Conservation (phyloP, 306 rosid genomes). For the Carpinus viminea region DNA sequence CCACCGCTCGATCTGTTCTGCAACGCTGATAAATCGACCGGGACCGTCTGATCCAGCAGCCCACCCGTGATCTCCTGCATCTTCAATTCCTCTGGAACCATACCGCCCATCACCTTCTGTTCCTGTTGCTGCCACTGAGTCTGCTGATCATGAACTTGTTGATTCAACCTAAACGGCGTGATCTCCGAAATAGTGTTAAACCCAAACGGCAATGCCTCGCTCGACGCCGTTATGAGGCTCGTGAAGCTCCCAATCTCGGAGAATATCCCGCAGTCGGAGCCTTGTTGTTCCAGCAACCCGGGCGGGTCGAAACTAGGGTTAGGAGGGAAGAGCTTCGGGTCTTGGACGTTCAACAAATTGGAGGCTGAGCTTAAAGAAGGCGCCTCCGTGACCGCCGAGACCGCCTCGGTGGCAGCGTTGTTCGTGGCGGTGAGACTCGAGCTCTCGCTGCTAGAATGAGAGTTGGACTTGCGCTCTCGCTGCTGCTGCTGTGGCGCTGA, state of each 20-base stretch:
- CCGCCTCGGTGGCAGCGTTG: constrained; percentile 40
- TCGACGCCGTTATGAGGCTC: constrained; percentile 61
- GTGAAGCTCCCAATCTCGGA: constrained; percentile 78
- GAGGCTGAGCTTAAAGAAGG: constrained; percentile 41
- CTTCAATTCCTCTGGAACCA: constrained; percentile 40
- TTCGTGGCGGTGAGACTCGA: constrained; percentile 71
- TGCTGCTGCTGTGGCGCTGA: constrained; percentile 11
- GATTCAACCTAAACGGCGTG: constrained; percentile 53
- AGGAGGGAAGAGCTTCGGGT: constrained; percentile 34
- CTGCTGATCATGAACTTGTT: constrained; percentile 14
- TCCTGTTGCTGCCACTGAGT: constrained; percentile 25
- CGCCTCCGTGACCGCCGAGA: constrained; percentile 35
- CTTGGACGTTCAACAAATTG: constrained; percentile 30
- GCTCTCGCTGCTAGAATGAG: constrained; percentile 88
- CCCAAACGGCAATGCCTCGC: constrained; percentile 48
- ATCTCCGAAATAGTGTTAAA: constrained; percentile 45
- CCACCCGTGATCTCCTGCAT: constrained; percentile 47
- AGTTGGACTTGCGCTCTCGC: constrained; percentile 52
- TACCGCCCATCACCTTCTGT: constrained; percentile 29
- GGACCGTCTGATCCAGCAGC: constrained; percentile 49
- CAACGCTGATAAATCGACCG: constrained; percentile 53
- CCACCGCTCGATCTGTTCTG: constrained; percentile 43
- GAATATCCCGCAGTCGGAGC: constrained; percentile 58
- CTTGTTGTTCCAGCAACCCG: constrained; percentile 37
- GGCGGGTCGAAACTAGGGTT: constrained; percentile 34